Percentiles rank a stretch among this genome's conserved stretches.
Conservation (phyloP, 129 eudicot species). For the Pittosporum tobira region DNA sequence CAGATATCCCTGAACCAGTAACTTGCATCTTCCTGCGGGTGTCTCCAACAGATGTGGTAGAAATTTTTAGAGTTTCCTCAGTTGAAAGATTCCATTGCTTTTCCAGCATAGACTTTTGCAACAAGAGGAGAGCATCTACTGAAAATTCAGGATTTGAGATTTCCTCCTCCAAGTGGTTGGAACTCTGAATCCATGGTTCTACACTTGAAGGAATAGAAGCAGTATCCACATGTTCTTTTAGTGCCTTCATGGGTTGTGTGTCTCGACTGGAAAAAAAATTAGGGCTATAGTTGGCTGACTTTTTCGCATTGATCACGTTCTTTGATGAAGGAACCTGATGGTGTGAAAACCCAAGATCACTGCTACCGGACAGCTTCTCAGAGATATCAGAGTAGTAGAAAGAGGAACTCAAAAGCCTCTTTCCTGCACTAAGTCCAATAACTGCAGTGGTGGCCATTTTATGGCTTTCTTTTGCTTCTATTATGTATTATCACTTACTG, state of each 20-base stretch:
- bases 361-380: slow-evolving; percentile 53
- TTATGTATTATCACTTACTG: slow-evolving; percentile 27
- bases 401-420: slow-evolving; percentile 52
- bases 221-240: slow-evolving; percentile 60
- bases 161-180: slow-evolving; percentile 32
- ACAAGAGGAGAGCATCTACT: slow-evolving; percentile 71
- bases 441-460: slow-evolving; percentile 88
- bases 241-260: slow-evolving; percentile 44
- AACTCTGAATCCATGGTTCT: slow-evolving; percentile 40
- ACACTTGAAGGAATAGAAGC: slow-evolving; percentile 30
- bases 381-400: slow-evolving; percentile 56
- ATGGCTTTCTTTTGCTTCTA: slow-evolving; percentile 14
- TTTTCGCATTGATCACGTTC: slow-evolving; percentile 42
- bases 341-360: slow-evolving; percentile 28
- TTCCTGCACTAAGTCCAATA: slow-evolving; percentile 79
- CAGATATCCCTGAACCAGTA: slow-evolving; percentile 70
- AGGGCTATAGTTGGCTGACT: slow-evolving; percentile 34
- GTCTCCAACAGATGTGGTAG: slow-evolving; percentile 15
- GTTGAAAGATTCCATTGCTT: slow-evolving; percentile 84
- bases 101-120: slow-evolving; percentile 87
- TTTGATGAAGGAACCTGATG: slow-evolving; percentile 35
- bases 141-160: slow-evolving; percentile 26
- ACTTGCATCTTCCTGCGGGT: slow-evolving; percentile 32
- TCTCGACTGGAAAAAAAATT: slow-evolving; percentile 34
- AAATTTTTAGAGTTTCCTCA: slow-evolving; percentile 17